Evolutionary conservation across 1,284 basidiomycete genomes (phyloP), one percentile per base, ranked within the genome.

Genomic region (Moniliella sp.): DNA sequence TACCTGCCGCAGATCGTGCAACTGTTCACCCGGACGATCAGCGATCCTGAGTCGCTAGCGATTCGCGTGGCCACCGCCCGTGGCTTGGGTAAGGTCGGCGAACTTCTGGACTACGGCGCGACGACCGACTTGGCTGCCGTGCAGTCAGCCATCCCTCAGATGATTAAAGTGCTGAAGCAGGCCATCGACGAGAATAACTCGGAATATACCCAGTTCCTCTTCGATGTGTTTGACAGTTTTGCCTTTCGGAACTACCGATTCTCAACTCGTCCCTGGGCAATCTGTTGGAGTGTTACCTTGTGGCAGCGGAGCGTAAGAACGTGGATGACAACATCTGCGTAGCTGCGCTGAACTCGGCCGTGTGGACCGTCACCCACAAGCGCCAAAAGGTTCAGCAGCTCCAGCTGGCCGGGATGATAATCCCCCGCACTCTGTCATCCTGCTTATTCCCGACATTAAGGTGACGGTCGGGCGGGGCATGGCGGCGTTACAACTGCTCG

Each of bases 401-500:
- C 40, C 73, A 74, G 54, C 70, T 99, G 32, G 82, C 82, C 12
- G 73, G 75, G 41, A 72, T 74, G 25, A 86, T 99, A 54, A 71
- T 97, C 37, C 74, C 81, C 50, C 78, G 79, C 18, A 72, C 97
- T 28, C 78, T 99, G 82, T 84, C 32, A 80, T 97, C 51, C 78
- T 82, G 9, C 77, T 79, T 25, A 88, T 97, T 65, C 70, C 75
- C 23, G 78, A 80, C 55, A 74, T 76, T 11, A 77, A 80, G 88
- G 94, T 47, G 71, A 70, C 81, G n/a, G 84, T 84, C 45, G 78
- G 80, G 27, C 83, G 86, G 34, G 80, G 78, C 38, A n/a, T n/a
- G n/a, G n/a, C 82, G 64, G 82, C 88, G 16, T 76, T 97, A 57
- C 82, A 88, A 44, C 79, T 84, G 43, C 78, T 99, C 43, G 91